Percentiles rank a stretch among this genome's conserved stretches.
Conservation (phyloP, 768 basidiomycete genomes). For the Pholiota molesta region DNA sequence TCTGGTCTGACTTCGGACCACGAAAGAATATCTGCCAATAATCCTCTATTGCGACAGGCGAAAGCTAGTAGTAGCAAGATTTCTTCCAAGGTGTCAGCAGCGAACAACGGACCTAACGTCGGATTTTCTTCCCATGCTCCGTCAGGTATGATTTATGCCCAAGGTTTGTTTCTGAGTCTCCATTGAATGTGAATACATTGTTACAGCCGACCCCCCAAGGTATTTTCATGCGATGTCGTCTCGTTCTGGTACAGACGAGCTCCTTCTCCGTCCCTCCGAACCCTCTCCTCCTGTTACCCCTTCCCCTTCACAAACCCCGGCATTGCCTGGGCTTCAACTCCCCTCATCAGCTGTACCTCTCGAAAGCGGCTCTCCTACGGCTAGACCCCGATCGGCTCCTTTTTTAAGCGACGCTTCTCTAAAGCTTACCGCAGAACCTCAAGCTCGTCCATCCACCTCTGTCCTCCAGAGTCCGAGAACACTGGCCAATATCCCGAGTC, state of each 20-base stretch:
- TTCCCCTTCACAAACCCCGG: background rate
- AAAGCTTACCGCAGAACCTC: background rate
- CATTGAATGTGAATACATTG: background rate
- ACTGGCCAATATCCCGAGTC: background rate
- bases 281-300: background rate
- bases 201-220: background rate
- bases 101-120: background rate
- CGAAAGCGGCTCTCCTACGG: background rate
- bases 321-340: background rate
- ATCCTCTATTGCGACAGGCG: background rate
- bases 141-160: background rate
- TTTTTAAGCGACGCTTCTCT: background rate
- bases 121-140: background rate
- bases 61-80: background rate
- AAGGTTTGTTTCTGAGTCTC: too few species aligned
- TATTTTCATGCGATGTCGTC: background rate
- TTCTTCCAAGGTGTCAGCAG: too few species aligned
- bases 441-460: conserved; percentile 2
- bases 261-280: background rate
- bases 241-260: background rate
- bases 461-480: background rate
- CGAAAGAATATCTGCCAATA: background rate
- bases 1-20: background rate
- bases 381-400: conserved; percentile 1
- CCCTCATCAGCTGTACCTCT: background rate